phyloP scores from a whole-genome alignment of 2,329 filamentous ascomycete species.

The Beauveria brongniartii region DNA sequence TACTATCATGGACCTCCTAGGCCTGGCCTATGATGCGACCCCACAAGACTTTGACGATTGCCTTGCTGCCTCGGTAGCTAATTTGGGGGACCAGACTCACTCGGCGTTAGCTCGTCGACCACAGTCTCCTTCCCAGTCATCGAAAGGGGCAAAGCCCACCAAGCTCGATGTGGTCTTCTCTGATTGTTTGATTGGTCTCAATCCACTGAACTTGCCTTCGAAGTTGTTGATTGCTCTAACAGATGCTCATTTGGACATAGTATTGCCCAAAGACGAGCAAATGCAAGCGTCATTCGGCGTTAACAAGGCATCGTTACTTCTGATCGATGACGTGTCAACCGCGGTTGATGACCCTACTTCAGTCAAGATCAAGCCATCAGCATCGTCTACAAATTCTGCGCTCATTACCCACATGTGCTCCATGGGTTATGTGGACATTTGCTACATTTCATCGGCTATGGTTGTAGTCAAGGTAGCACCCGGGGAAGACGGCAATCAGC shows the following conservation, averaged over 20 bases:
- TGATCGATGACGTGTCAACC: constrained; percentile 66
- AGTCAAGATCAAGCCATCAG: constrained; percentile 18
- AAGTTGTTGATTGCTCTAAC: constrained; percentile 74
- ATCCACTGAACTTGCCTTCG: constrained; percentile 65
- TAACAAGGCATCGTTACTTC: constrained; percentile 71
- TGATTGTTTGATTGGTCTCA: constrained; percentile 77
- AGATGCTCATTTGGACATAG: constrained; percentile 63
- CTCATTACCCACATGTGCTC: constrained; percentile 51
- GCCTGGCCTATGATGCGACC: constrained; percentile 57
- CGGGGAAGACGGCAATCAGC: constrained; percentile 48
- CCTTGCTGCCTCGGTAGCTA: constrained; percentile 72
- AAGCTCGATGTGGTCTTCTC: constrained; percentile 67
- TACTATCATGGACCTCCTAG: constrained; percentile 71
- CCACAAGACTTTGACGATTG: constrained; percentile 66
- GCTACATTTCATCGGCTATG: constrained; percentile 76
- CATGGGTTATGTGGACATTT: constrained; percentile 76
- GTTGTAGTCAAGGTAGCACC: constrained; percentile 53
- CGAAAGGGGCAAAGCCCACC: constrained; percentile 44
- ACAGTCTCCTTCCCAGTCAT: constrained; percentile 18
- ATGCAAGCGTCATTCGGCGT: constrained; percentile 60
- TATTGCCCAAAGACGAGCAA: constrained; percentile 56
- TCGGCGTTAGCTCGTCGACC: constrained; percentile 31
- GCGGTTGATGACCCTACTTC: constrained; percentile 13
- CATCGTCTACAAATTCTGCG: constrained; percentile 31
- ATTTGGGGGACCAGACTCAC: constrained; percentile 59